Base-by-base conservation (phyloP, 2,329 filamentous ascomycete genomes). In the Cordyceps fumosorosea region DNA sequence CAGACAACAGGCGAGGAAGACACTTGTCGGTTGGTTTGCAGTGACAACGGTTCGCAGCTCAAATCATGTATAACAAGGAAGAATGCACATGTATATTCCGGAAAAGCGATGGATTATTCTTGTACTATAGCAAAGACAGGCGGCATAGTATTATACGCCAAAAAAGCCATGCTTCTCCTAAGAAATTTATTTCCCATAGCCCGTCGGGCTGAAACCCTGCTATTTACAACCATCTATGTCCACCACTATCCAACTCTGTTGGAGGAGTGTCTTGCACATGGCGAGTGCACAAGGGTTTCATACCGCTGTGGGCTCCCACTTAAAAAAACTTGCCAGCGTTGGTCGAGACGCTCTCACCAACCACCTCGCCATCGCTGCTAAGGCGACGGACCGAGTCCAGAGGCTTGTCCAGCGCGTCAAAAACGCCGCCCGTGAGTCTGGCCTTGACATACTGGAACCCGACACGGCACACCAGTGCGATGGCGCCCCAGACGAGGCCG, bases 401-500 rank as follows among this genome's bases (percentile, higher is more conserved):
- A 6, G 72, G 86, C 7, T 78, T 80, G 70, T 92, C 89, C 3
- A 91, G 75, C 4, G 84, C 88, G 69, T 85, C 81, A 70, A 93
- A 93, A 6, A 81, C 80, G 48, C 76, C 76, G 2, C 87, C 86
- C n/a, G 75, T 80, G 20, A 75, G 66, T 74, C 81, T 88, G 12
- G 89, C 84, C 65, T 76, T 67, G 29, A 80, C 63, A 68, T 79
- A 91, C 67, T 86, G 84, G 57, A 83, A 81, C 0, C 75, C 72
- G 47, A 93, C 72, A 32, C 90, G 81, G 48, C 86, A 68, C 16
- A 69, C 79, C 42, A 89, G 80, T 5, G 88, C 89, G 2, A 78
- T 82, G 48, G 86, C 81, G 0, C 85, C 89, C 83, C 88, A 93
- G 40, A 93, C 74, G 20, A 93, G 69, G 24, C 89, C 89, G 1